Conservation (phyloP, 805 yeast species). For the Lachancea kluyveri region DNA sequence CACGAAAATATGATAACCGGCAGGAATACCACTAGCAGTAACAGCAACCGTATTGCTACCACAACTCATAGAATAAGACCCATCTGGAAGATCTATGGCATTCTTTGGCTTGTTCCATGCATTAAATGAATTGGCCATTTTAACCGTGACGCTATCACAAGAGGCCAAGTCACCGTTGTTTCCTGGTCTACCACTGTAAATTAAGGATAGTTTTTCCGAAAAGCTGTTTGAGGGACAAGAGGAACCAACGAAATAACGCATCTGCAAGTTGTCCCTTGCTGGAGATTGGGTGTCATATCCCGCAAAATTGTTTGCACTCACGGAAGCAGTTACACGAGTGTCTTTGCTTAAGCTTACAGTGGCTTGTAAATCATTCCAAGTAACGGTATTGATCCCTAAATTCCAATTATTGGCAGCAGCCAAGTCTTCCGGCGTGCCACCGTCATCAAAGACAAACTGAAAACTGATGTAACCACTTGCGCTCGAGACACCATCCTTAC, state of each 20-base stretch:
- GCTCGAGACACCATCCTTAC: conserved; percentile 1
- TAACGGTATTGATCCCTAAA: conserved; percentile 11
- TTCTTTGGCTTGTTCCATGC: conserved; percentile 11
- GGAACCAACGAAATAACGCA: conserved; percentile 7
- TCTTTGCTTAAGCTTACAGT: conserved; percentile 7
- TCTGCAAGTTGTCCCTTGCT: conserved; percentile 1
- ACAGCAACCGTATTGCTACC: conserved; percentile 7
- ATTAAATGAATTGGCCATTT: conserved; percentile 10
- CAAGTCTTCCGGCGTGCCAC: conserved; percentile 8
- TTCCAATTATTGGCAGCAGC: conserved; percentile 8
- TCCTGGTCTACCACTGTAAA: conserved; percentile 9
- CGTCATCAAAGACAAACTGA: conserved; percentile 9
- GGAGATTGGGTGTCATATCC: conserved; percentile 2
- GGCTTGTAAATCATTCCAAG: conserved; percentile 13
- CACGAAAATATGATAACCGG: conserved; percentile 10
- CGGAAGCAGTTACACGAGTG: background rate
- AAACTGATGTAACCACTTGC: conserved; percentile 2
- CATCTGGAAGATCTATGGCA: conserved; percentile 9
- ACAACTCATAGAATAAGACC: conserved; percentile 6
- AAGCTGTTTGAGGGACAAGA: conserved; percentile 7
- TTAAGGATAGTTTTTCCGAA: conserved; percentile 8
- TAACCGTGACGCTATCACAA: conserved; percentile 7
- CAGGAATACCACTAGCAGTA: conserved; percentile 10
- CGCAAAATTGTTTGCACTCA: background rate
- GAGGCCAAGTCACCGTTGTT: conserved; percentile 10